Base-by-base conservation (phyloP, 2,329 filamentous ascomycete genomes). In the Fusarium zealandicum region DNA sequence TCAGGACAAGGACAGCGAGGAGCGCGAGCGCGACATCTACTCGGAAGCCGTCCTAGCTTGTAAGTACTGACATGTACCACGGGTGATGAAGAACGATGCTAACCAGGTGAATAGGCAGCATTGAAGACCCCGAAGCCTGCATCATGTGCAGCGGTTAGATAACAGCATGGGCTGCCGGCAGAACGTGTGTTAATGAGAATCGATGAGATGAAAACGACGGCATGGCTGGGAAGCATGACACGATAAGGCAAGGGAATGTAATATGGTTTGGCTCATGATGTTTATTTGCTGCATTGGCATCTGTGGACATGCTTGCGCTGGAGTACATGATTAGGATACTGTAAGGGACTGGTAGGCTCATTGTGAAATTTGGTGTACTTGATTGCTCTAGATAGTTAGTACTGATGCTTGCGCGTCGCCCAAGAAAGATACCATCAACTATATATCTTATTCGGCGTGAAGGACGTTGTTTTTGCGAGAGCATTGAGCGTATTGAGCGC, bases 61-160 rank as follows among this genome's bases (percentile, higher is more conserved):
- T 88, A 80, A 87, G 86, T 82, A 48, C 40, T 18, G 5, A 12
- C 5, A 22, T 12, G 12, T 25, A 8, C 14, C 5, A 4, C 1
- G 6, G 8, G 20, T 13, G 11, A 7, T 10, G n/a, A 42, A 42
- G 17, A 11, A 17, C 30, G 6, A 43, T 43, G n/a, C 69, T 77
- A 69, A 80, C 71, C 66, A 68, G 11, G 8, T 20, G 45, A 36
- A 68, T 54, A 90, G 87, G 87, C 82, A 97, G 93, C 78, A 98
- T 99, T 75, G 93, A 98, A 73, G 97, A 98, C 80, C 92, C 89
- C 66, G 95, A 99, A 74, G 83, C 89, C 40, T 99, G 95, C 74
- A 74, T 96, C 63, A 98, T 99, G 95, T 99, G 95, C 87, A 96
- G 91, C 77, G 93, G 93, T 80, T 98, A 84, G 75, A 69, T 16